These are phyloP conservation scores for Dimargaris cristalligena DNA, from an alignment of 192 early-diverging fungal species.

Conservation along the genomic window DNA sequence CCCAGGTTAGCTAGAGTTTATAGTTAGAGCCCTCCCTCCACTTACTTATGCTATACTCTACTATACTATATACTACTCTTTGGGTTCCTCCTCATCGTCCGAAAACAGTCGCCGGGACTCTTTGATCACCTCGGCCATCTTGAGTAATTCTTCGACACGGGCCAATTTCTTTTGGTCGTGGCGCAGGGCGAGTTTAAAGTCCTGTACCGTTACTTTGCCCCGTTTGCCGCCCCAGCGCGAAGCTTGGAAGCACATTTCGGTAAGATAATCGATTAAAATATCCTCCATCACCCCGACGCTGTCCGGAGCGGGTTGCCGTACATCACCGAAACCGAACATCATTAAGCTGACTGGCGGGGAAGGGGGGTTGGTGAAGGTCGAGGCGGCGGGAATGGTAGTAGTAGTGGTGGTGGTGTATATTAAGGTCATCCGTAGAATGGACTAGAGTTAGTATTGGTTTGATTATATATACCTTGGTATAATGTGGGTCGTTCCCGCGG, in stretches of 20 bases:
- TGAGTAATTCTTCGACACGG: constrained; percentile 65
- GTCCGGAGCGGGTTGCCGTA: constrained; percentile 50
- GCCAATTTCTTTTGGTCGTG: constrained; percentile 70
- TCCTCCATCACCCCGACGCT: constrained; percentile 71
- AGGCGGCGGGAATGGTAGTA: no score
- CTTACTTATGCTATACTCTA: no score
- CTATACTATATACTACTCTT: no score
- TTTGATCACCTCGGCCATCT: constrained; percentile 58
- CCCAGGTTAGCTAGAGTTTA: no score
- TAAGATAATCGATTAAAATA: constrained; percentile 55
- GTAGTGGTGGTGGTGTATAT: no score
- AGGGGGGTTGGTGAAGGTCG: no score
- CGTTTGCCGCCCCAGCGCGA: constrained; percentile 29
- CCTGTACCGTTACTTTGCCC: constrained; percentile 47
- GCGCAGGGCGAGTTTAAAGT: constrained; percentile 57
- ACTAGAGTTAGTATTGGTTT: no score
- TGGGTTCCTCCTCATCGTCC: constrained; percentile 30
- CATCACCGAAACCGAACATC: constrained; percentile 84
- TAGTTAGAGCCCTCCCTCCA: no score
- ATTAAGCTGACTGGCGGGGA: constrained; percentile 47
- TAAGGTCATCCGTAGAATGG: no score
- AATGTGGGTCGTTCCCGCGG: no score
- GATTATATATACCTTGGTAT: no score
- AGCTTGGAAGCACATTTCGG: constrained; percentile 49
- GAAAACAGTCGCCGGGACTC: constrained; percentile 40